Base-by-base conservation (phyloP, 345 rosid genomes). In the Eucalyptus dawsonii region DNA sequence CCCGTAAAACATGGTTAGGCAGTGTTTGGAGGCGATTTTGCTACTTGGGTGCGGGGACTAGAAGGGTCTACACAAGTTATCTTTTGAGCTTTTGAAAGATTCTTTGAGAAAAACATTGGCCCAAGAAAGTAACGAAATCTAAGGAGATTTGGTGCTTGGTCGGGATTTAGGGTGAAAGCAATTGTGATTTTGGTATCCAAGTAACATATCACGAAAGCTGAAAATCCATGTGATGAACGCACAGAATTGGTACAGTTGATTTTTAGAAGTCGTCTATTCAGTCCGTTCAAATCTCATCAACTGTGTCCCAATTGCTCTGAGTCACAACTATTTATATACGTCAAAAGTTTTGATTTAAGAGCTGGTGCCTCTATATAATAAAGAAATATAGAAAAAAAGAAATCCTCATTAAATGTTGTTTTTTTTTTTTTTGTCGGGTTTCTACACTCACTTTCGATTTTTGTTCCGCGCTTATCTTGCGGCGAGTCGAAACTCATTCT, bases 241-340 rank as follows among this genome's bases (percentile, higher is more conserved):
- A 34, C 1, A 0, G 1, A 3, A 3, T 19, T 11, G 44, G 3
- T 2, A 2, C 2, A 3, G 2, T 76, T 76, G 27, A 11, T 2
- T 24, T 56, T 25, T 56, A 56, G 62, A 56, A 25, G 14, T 56
- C 1, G 2, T 10, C 0, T 56, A 0, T 19, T 53, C 3, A 56
- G 1, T 9, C 0, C 9, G 0, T 54, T 54, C 3, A 56, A 22
- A 69, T 69, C 22, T 9, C 0, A 34, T 16, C 80, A 16, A 16
- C 0, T 4, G 3, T 8, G 21, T 4, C 0, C 10, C 0, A 65
- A n/a, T 9, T 69, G 2, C 12, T 69, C 7, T 1, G 0, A 17
- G 12, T 72, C 14, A 72, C 0, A 21, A 1, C 6, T 16, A 34
- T 34, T 3, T 3, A 0, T 72, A 37, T 5, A 2, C 5, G 14